These are phyloP conservation scores for Hortiboletus campestris DNA, from an alignment of 768 basidiomycete species.

Conservation along the genomic window DNA sequence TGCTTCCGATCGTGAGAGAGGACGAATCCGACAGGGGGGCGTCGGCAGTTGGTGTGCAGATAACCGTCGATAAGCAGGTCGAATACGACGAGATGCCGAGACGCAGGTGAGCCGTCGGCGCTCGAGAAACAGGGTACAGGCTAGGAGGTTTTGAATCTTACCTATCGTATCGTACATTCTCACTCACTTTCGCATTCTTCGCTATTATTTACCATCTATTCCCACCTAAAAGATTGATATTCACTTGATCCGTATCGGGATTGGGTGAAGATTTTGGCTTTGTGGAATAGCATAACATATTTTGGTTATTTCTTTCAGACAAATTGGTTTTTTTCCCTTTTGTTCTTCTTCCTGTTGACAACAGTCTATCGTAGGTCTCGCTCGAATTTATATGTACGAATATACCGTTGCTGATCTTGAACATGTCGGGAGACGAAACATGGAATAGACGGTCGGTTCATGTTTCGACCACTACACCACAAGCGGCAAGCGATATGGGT, in stretches of 20 bases:
- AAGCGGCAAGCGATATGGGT: no score
- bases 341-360: no score
- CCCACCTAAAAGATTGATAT: not conserved
- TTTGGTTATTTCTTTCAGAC: not conserved
- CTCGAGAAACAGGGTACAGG: not conserved
- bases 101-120: conserved; percentile 10
- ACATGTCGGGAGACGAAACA: no score
- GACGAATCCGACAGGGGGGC: conserved; percentile 28
- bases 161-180: not conserved
- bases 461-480: no score
- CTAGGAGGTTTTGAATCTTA: not conserved
- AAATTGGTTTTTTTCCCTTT: not conserved
- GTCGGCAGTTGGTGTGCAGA: conserved; percentile 41
- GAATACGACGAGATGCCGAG: conserved; percentile 42
- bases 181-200: not conserved
- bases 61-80: conserved; percentile 56
- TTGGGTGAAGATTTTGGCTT: not conserved
- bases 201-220: not conserved
- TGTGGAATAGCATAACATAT: conserved; percentile 8
- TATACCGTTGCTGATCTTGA: no score
- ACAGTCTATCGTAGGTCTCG: no score
- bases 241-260: not conserved
- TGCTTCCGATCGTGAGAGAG: conserved; percentile 34
- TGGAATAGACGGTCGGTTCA: no score
- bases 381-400: no score